Evolutionary conservation across 1,139 yeast genomes (phyloP).

Genomic region (Suzukiozyma palmioleophila): DNA sequence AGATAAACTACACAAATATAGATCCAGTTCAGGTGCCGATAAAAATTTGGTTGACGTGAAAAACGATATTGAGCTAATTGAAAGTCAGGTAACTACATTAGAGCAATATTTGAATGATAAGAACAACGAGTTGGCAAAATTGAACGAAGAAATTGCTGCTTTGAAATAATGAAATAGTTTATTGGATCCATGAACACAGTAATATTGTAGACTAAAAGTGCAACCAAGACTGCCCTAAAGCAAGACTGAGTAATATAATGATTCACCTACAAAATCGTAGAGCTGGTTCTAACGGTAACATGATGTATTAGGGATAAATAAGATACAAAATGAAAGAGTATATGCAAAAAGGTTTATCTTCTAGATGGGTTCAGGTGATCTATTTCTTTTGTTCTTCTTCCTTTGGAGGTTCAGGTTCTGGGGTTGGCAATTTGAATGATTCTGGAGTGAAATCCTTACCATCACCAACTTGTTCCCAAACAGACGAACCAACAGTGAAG

Average conservation of each 20-base stretch:
- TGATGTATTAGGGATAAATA: slow-evolving; percentile 2
- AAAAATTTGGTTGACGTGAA: slow-evolving; percentile 39
- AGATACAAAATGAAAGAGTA: not conserved
- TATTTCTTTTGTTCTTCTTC: slow-evolving; percentile 31
- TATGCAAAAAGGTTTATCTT: slow-evolving; percentile 1
- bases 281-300: too few species aligned
- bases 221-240: too few species aligned
- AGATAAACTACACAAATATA: slow-evolving; percentile 14
- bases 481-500: slow-evolving; percentile 82
- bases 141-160: slow-evolving; percentile 40
- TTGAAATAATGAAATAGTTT: slow-evolving; percentile 10
- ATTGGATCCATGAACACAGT: too few species aligned
- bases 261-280: too few species aligned
- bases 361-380: slow-evolving; percentile 1
- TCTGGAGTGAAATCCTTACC: slow-evolving; percentile 84
- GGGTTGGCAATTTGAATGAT: slow-evolving; percentile 74
- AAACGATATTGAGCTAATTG: slow-evolving; percentile 60
- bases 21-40: slow-evolving; percentile 9
- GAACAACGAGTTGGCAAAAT: slow-evolving; percentile 44
- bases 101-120: slow-evolving; percentile 52
- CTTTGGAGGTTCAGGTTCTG: slow-evolving; percentile 68
- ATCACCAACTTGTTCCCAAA: slow-evolving; percentile 90
- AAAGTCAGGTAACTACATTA: slow-evolving; percentile 58
- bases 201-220: too few species aligned
- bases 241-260: too few species aligned